Evolutionary conservation across 257 asterid genomes (phyloP).

Genomic region (Gentiana dahurica): DNA sequence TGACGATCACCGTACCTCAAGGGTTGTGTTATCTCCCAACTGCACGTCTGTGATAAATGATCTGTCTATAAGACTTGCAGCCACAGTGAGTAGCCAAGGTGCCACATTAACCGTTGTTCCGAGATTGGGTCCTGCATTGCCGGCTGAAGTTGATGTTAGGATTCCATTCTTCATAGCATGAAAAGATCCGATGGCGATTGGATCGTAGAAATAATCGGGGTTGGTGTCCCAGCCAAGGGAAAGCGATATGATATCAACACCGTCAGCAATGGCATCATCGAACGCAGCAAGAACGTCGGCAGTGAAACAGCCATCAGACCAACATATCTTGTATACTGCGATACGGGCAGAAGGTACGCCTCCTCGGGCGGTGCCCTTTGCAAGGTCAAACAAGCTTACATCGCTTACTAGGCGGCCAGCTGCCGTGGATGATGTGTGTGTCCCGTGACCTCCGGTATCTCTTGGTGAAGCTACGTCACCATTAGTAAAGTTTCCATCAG

Average conservation of each 20-base stretch:
- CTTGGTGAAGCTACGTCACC: conserved; percentile 37
- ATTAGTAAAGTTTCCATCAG: conserved; percentile 16
- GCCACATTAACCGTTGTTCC: conserved; percentile 28
- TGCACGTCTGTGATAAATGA: conserved; percentile 39
- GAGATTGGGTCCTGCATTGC: conserved; percentile 48
- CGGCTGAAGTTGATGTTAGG: conserved; percentile 56
- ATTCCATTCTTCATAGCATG: conserved; percentile 64
- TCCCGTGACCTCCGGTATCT: conserved; percentile 51
- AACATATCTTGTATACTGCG: conserved; percentile 51
- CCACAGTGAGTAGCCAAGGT: conserved; percentile 65
- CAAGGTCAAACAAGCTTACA: conserved; percentile 34
- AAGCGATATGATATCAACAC: conserved; percentile 57
- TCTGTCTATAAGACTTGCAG: conserved; percentile 56
- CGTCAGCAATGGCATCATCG: conserved; percentile 70
- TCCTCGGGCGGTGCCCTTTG: conserved; percentile 43
- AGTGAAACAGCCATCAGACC: conserved; percentile 35
- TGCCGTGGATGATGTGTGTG: conserved; percentile 55
- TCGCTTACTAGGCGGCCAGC: conserved; percentile 28
- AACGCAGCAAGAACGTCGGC: conserved; percentile 59
- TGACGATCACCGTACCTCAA: conserved; percentile 5
- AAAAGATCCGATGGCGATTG: conserved; percentile 66
- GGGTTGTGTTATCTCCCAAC: conserved; percentile 43
- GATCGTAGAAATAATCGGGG: conserved; percentile 37
- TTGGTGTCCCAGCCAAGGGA: conserved; percentile 30
- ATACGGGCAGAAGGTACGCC: conserved; percentile 49